Conservation (phyloP, 345 rosid species). For the Aquilaria yunnanensis region DNA sequence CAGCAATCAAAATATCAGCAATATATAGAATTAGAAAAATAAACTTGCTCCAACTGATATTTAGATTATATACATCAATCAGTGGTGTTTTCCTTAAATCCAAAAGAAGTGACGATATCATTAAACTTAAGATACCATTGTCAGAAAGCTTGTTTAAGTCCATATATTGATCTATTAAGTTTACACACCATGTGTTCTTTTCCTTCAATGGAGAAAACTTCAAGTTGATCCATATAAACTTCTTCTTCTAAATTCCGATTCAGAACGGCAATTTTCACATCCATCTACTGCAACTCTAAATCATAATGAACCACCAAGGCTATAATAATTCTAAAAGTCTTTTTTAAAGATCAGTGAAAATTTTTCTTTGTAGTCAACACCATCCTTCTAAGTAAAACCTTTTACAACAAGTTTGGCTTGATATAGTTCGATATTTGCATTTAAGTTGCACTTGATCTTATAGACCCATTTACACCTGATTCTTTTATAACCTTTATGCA, state of each 20-base stretch:
- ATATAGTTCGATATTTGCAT: background rate
- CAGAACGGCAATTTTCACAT: background rate
- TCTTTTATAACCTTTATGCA: background rate
- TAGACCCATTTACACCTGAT: background rate
- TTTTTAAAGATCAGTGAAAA: background rate
- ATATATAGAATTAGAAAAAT: background rate
- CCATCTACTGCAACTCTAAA: background rate
- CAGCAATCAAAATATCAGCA: slow-evolving; percentile 7
- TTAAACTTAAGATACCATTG: slow-evolving; percentile 4
- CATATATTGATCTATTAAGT: background rate
- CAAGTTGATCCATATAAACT: background rate
- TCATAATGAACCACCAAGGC: background rate
- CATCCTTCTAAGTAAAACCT: background rate
- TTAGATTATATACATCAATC: background rate
- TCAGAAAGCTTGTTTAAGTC: background rate
- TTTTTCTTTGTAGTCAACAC: slow-evolving; percentile 1
- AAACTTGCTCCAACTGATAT: background rate
- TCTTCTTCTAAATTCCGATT: background rate
- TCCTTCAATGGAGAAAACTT: background rate
- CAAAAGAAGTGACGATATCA: slow-evolving; percentile 2
- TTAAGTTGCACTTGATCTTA: background rate
- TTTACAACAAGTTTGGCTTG: background rate
- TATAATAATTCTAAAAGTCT: background rate
- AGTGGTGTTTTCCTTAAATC: background rate
- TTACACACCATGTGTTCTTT: background rate